Conservation (phyloP, 306 rosid genomes). For the Rosa rugosa region DNA sequence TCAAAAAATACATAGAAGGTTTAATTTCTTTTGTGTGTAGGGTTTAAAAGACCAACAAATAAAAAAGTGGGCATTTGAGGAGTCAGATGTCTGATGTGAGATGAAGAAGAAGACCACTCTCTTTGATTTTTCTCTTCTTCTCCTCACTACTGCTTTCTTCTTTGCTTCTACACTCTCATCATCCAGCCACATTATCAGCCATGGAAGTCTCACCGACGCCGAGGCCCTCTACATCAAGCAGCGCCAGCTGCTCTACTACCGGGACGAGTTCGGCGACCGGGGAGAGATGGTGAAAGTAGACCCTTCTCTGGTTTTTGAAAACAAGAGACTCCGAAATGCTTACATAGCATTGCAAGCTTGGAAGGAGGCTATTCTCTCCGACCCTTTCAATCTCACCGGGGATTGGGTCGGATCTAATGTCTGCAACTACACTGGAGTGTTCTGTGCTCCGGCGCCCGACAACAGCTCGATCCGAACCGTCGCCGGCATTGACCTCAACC, state of each 20-base stretch:
- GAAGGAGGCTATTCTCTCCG: slow-evolving; percentile 85
- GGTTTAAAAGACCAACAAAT: neutral
- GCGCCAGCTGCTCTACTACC: slow-evolving; percentile 83
- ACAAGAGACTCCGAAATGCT: slow-evolving; percentile 56
- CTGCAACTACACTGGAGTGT: slow-evolving; percentile 62
- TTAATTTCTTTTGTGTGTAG: neutral
- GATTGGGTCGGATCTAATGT: slow-evolving; percentile 81
- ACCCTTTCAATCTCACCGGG: slow-evolving; percentile 54
- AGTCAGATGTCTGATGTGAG: slow-evolving; percentile 80
- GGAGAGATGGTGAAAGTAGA: slow-evolving; percentile 73
- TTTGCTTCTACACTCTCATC: slow-evolving; percentile 20
- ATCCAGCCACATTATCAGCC: slow-evolving; percentile 19
- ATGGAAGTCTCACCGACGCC: slow-evolving; percentile 56
- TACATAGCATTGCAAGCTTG: slow-evolving; percentile 82
- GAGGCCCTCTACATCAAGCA: slow-evolving; percentile 65
- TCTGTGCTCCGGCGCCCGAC: slow-evolving; percentile 71
- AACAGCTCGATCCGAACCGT: slow-evolving; percentile 60
- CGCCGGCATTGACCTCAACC: slow-evolving; percentile 96
- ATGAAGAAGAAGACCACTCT: slow-evolving; percentile 67
- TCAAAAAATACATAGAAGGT: neutral
- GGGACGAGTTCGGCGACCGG: slow-evolving; percentile 76
- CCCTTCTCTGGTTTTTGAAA: slow-evolving; percentile 65
- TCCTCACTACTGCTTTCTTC: slow-evolving; percentile 15
- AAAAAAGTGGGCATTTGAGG: slow-evolving; percentile 35
- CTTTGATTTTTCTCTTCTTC: slow-evolving; percentile 21